Percentiles rank a stretch among this genome's conserved stretches.
Conservation (phyloP, 768 basidiomycete genomes). For the Tulasnella sp. region DNA sequence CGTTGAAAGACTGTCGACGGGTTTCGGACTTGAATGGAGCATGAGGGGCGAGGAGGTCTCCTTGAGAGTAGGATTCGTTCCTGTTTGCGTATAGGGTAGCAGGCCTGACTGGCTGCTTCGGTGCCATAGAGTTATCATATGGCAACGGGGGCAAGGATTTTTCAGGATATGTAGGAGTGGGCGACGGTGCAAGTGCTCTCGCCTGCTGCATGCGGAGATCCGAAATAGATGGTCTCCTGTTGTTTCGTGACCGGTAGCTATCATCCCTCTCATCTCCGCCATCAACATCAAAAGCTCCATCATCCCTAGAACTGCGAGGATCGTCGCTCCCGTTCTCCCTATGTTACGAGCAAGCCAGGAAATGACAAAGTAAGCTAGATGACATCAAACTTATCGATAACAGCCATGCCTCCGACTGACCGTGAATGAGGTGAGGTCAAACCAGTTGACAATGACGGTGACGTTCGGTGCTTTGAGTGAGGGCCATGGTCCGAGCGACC, state of each 20-base stretch:
- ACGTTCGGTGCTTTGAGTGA: constrained; percentile 14
- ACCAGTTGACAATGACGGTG: constrained; percentile 2
- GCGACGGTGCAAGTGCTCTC: constrained; percentile 4
- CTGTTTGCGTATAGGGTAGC: constrained; percentile 42
- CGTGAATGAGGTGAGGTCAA: constrained; percentile 14
- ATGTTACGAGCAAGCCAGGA: constrained; percentile 37
- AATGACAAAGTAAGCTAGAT: constrained; percentile 36
- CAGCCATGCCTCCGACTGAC: constrained; percentile 5
- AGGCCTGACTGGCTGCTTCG: constrained; percentile 40
- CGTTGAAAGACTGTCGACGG: constrained; percentile 69
- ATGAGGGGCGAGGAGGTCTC: constrained; percentile 34
- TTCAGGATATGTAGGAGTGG: constrained; percentile 23
- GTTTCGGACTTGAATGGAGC: constrained; percentile 29
- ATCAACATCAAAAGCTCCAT: constrained; percentile 4
- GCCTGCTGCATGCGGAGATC: constrained; percentile 22
- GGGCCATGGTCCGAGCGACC: constrained; percentile 32
- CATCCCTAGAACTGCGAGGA: constrained; percentile 10
- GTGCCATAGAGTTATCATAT: constrained; percentile 30
- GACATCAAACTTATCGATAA: no score
- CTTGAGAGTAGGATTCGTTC: constrained; percentile 29
- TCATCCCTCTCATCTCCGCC: background rate
- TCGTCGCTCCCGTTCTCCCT: constrained; percentile 19
- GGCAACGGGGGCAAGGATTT: constrained; percentile 74
- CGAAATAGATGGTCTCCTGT: constrained; percentile 4
- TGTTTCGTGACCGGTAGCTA: constrained; percentile 23